Percentiles rank a stretch among this genome's conserved stretches.
Conservation (phyloP, 2,329 filamentous ascomycete genomes). For the Onygena corvina region DNA sequence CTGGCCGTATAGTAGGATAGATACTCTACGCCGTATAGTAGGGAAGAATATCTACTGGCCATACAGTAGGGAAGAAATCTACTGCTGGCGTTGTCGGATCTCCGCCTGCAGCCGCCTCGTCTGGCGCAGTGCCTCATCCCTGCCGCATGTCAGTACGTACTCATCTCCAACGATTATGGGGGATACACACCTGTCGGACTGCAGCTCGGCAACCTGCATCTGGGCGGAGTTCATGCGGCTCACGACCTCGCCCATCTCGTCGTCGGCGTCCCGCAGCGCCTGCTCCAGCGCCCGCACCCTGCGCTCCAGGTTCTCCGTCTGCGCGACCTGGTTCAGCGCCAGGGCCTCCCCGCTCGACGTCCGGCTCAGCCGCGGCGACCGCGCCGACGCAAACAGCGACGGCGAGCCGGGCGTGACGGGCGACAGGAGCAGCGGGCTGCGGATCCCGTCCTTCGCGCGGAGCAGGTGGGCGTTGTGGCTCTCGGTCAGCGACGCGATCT, state of each 20-base stretch:
- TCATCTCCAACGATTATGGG: too few species aligned
- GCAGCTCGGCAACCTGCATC: slow-evolving; percentile 69
- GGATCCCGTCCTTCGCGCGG: slow-evolving; percentile 50
- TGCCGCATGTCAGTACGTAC: too few species aligned
- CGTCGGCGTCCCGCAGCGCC: slow-evolving; percentile 61
- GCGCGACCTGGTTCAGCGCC: slow-evolving; percentile 53
- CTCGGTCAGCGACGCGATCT: slow-evolving; percentile 63
- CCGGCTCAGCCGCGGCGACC: slow-evolving; percentile 48
- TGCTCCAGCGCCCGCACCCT: slow-evolving; percentile 76
- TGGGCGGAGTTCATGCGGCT: slow-evolving; percentile 70
- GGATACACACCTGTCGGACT: slow-evolving; percentile 37
- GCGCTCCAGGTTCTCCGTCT: slow-evolving; percentile 63
- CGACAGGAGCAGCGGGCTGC: slow-evolving; percentile 36
- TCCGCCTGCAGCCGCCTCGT: slow-evolving; percentile 57
- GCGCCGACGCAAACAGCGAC: slow-evolving; percentile 49
- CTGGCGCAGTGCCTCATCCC: slow-evolving; percentile 60
- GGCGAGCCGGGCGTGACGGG: slow-evolving; percentile 52
- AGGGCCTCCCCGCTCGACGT: slow-evolving; percentile 50
- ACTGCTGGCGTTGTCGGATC: slow-evolving; percentile 52
- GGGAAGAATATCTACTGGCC: too few species aligned
- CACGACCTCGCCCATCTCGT: slow-evolving; percentile 74
- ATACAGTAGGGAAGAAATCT: too few species aligned
- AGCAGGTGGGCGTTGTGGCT: slow-evolving; percentile 65
- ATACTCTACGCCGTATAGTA: too few species aligned
- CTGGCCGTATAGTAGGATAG: too few species aligned